These are phyloP conservation scores for Hypoxylon sp. DNA, from an alignment of 2,329 filamentous ascomycete species.

Conservation along the genomic window DNA sequence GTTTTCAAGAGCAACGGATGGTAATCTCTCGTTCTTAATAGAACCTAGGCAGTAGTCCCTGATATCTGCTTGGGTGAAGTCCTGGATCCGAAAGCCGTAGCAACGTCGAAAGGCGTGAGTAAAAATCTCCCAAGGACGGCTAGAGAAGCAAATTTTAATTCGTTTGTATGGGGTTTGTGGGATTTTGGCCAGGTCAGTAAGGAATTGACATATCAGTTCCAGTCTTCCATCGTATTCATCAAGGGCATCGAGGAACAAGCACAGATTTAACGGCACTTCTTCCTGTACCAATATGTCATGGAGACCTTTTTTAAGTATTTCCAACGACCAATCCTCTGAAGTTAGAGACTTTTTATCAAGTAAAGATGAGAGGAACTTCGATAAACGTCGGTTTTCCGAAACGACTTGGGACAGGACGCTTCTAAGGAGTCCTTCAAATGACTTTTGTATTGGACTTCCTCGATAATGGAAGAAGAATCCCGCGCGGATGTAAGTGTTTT, in stretches of 20 bases:
- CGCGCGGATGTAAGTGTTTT: constrained; percentile 3
- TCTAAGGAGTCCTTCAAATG: constrained; percentile 36
- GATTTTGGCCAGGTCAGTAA: neutral
- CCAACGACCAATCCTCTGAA: neutral
- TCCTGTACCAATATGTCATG: constrained; percentile 14
- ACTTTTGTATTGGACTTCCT: constrained; percentile 32
- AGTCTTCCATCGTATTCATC: constrained; percentile 35
- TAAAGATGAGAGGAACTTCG: constrained; percentile 11
- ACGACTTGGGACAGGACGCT: constrained; percentile 29
- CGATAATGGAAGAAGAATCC: constrained; percentile 41
- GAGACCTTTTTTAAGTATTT: neutral
- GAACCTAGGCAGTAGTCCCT: constrained; percentile 10
- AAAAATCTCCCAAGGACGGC: constrained; percentile 16
- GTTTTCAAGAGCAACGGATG: neutral
- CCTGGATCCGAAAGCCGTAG: constrained; percentile 5
- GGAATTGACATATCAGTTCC: constrained; percentile 23
- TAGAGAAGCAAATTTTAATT: constrained; percentile 18
- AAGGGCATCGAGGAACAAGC: constrained; percentile 34
- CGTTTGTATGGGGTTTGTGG: neutral
- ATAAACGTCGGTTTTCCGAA: neutral
- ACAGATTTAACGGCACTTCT: constrained; percentile 18
- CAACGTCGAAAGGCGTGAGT: neutral
- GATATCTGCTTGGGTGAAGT: constrained; percentile 10
- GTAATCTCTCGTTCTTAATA: neutral
- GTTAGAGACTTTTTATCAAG: neutral